Conservation (phyloP, 2,329 filamentous ascomycete genomes). For the Penicillium sp. region DNA sequence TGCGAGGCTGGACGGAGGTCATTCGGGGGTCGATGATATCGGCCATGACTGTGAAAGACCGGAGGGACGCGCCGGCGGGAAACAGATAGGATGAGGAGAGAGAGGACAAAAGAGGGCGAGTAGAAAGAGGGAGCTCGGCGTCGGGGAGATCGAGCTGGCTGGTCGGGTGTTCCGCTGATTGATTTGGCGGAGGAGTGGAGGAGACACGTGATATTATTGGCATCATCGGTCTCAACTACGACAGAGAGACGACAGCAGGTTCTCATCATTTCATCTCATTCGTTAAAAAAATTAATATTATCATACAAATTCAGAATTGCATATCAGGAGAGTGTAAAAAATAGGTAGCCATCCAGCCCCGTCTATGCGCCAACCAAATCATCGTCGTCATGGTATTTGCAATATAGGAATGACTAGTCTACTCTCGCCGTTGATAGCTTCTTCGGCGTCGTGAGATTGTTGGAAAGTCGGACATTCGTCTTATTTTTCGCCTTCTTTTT, state of each 20-base stretch:
- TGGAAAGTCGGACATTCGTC: slow-evolving; percentile 73
- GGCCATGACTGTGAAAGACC: slow-evolving; percentile 38
- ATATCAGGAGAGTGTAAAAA: not conserved
- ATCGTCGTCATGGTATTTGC: slow-evolving; percentile 14
- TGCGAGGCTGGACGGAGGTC: slow-evolving; percentile 66
- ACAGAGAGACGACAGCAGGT: not conserved
- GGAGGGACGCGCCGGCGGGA: not conserved
- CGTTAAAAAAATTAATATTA: slow-evolving; percentile 8
- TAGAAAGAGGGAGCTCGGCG: slow-evolving; percentile 5
- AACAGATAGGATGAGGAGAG: slow-evolving; percentile 18
- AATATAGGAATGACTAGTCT: slow-evolving; percentile 57
- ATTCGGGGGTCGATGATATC: slow-evolving; percentile 52
- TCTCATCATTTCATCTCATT: slow-evolving; percentile 10
- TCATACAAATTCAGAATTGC: slow-evolving; percentile 14
- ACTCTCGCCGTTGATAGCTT: slow-evolving; percentile 75
- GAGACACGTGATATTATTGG: slow-evolving; percentile 17
- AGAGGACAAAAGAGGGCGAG: slow-evolving; percentile 1
- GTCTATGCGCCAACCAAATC: slow-evolving; percentile 14
- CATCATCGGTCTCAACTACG: slow-evolving; percentile 5
- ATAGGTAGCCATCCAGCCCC: slow-evolving; percentile 1
- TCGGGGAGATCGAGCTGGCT: slow-evolving; percentile 16
- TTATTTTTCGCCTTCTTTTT: slow-evolving; percentile 85
- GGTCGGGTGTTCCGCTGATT: slow-evolving; percentile 8
- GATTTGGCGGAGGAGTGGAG: slow-evolving; percentile 10
- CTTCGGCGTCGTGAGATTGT: slow-evolving; percentile 76